Conservation (phyloP, 31 red algal genomes). For the Porphyra umbilicalis region DNA sequence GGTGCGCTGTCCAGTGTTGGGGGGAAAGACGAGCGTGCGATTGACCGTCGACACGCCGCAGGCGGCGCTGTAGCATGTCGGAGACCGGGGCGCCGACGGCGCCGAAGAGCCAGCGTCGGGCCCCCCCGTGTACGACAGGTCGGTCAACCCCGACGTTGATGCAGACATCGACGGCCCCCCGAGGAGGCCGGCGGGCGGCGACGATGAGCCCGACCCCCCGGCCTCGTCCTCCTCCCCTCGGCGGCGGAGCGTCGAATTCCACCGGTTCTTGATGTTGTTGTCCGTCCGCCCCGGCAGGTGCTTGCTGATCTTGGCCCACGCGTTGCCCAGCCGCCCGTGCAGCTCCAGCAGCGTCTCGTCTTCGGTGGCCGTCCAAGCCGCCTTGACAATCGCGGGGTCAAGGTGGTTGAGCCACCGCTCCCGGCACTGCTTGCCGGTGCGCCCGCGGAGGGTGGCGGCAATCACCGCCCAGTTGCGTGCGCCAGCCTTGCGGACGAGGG, state of each 20-base stretch:
- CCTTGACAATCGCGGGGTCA: conserved; percentile 21
- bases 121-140: too few relatives aligned
- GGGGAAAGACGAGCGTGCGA: too few relatives aligned
- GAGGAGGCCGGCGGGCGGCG: not conserved
- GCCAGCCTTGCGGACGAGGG: conserved; percentile 62
- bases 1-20: too few relatives aligned
- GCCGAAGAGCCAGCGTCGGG: too few relatives aligned
- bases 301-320: conserved; percentile 38
- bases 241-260: conserved; percentile 17
- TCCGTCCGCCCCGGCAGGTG: conserved; percentile 42
- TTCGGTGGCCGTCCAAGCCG: conserved; percentile 28
- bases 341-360: conserved; percentile 9
- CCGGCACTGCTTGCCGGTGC: conserved; percentile 52
- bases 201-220: not conserved
- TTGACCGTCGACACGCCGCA: not conserved
- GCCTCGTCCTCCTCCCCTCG: not conserved
- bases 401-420: conserved; percentile 53
- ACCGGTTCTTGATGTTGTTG: conserved; percentile 47
- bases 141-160: not conserved
- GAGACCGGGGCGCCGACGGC: not conserved
- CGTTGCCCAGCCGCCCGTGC: conserved; percentile 25
- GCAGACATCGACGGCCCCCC: not conserved
- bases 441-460: not conserved
- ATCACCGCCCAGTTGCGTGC: conserved; percentile 72
- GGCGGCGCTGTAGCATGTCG: not conserved